Evolutionary conservation across 1,284 basidiomycete species (phyloP), one percentile per base, ranked within the genome.

Genomic region (Meripilus lineatus): DNA sequence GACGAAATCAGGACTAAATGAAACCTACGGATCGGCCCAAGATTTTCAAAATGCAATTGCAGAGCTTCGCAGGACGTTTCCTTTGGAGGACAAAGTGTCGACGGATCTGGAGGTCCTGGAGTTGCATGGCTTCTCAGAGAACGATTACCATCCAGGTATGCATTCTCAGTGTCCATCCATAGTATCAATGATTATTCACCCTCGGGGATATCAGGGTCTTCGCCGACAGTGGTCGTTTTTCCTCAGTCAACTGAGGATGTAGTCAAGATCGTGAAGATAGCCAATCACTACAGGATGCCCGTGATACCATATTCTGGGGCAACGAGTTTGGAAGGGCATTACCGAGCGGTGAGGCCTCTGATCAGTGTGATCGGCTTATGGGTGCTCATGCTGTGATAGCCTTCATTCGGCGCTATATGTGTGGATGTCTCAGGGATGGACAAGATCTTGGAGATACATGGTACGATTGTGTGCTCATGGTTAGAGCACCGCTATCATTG

Each of bases 341-440:
- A 71, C 50, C 67, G 75, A 34, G 81, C 78, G 23, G 83, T 85
- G 41, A 22, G 57, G 51, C 70, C 59, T 13, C 40, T 26, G 21
- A 21, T 11, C n/a, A 26, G 13, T 24, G 23, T 32, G 36, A n/a
- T 32, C 1, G 5, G 4, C n/a, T n/a, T n/a, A n/a, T n/a, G n/a
- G n/a, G n/a, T n/a, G n/a, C n/a, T n/a, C n/a, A n/a, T n/a, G n/a
- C n/a, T n/a, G n/a, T n/a, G n/a, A 8, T 25, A 60, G 59, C 59
- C 58, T 7, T 42, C 52, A 1, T 52, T 58, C 7, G 62, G 62
- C 0, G 59, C 57, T 1, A 62, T 63, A 10, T 62, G 56, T 48
- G 68, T 97, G 20, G 93, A 97, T 63, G 69, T 97, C 65, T 81
- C 79, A 1, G 67, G 67, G 11, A 97, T 98, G 94, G 79, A 93